A percentile compares a stretch with the other conserved stretches of the same genome.
These are phyloP conservation scores for Hericium rajendrae DNA, from an alignment of 768 basidiomycete species.

Conservation along the genomic window DNA sequence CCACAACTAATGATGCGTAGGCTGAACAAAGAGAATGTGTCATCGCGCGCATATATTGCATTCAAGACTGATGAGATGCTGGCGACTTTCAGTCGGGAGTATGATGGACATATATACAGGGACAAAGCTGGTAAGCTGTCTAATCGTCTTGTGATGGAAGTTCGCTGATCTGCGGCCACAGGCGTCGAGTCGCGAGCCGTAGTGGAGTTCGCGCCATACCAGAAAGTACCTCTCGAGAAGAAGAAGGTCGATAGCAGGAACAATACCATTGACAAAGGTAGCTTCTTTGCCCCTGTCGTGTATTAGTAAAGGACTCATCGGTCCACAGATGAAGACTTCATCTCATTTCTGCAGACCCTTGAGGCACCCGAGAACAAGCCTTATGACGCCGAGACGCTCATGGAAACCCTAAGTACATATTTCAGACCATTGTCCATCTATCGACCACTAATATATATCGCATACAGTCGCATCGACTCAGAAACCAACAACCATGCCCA, in stretches of 20 bases:
- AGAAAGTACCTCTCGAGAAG: conserved; percentile 68
- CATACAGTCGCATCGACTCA: conserved; percentile 54
- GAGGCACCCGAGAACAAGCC: conserved; percentile 36
- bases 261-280: conserved; percentile 87
- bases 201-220: conserved; percentile 91
- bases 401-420: conserved; percentile 53
- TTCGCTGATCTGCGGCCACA: not conserved
- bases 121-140: conserved; percentile 74
- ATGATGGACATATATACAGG: conserved; percentile 85
- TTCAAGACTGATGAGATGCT: conserved; percentile 73
- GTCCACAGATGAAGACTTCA: conserved; percentile 65
- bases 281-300: too few species aligned
- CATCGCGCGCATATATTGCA: conserved; percentile 85
- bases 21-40: conserved; percentile 72
- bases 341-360: conserved; percentile 72
- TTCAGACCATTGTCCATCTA: not conserved
- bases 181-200: conserved; percentile 83
- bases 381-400: conserved; percentile 43
- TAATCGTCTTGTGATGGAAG: not conserved
- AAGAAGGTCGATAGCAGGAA: conserved; percentile 75
- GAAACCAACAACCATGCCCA: conserved; percentile 45
- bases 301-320: not conserved
- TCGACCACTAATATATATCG: not conserved
- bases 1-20: conserved; percentile 26
- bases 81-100: conserved; percentile 68